Conservation (phyloP, 2,329 filamentous ascomycete species). For the Gremmenia infestans region DNA sequence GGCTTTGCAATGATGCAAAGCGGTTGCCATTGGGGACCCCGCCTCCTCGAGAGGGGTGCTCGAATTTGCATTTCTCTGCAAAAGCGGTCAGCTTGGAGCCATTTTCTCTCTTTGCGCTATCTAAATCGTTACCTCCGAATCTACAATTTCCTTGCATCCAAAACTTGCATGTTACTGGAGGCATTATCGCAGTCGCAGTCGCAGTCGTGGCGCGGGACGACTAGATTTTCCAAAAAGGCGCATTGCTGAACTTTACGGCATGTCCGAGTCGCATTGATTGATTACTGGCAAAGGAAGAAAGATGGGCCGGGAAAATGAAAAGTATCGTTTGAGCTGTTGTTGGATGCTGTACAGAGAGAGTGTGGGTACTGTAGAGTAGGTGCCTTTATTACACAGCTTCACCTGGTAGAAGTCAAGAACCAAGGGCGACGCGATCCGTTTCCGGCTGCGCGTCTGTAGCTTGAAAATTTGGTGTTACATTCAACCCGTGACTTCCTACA, state of each 20-base stretch:
- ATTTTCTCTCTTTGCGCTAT: background rate
- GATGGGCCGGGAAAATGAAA: background rate
- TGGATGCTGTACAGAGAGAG: background rate
- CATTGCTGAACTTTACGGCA: conserved; percentile 6
- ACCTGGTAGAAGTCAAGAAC: background rate
- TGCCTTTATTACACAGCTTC: background rate
- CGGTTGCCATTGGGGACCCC: conserved; percentile 6
- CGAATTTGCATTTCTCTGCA: conserved; percentile 52
- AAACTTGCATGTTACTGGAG: conserved; percentile 47
- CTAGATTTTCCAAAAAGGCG: conserved; percentile 2
- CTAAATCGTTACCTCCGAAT: conserved; percentile 31
- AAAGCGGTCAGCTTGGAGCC: conserved; percentile 14
- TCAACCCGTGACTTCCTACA: background rate
- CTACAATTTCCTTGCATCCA: conserved; percentile 61
- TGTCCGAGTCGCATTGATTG: background rate
- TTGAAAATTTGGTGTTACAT: background rate
- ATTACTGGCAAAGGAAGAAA: background rate
- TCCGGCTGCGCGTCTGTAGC: background rate
- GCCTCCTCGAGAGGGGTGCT: conserved; percentile 41
- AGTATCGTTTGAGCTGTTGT: too few species aligned
- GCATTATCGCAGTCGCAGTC: conserved; percentile 11
- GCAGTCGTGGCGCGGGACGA: background rate
- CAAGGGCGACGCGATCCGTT: background rate
- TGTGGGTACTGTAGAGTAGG: background rate
- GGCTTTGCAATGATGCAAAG: conserved; percentile 28